Conservation (phyloP, 257 asterid genomes). For the Asclepias syriaca region DNA sequence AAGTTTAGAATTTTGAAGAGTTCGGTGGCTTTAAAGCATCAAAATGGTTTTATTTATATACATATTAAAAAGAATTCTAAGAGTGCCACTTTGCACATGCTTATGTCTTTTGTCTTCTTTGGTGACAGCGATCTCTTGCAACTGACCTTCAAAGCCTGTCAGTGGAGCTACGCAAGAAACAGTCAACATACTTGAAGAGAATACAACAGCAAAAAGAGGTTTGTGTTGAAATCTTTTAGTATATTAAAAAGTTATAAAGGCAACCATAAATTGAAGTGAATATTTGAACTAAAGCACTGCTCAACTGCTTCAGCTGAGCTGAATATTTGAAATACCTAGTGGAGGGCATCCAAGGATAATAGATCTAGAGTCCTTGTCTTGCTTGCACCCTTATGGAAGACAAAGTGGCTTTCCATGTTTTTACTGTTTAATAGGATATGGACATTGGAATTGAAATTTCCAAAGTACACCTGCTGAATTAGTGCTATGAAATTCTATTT, state of each 20-base stretch:
- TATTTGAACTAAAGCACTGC: neutral
- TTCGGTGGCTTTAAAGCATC: neutral
- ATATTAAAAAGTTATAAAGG: neutral
- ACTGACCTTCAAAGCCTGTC: slow-evolving; percentile 41
- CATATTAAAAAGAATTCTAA: neutral
- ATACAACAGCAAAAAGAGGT: slow-evolving; percentile 39
- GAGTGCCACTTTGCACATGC: neutral
- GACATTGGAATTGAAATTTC: neutral
- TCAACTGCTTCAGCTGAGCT: neutral
- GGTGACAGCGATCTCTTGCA: slow-evolving; percentile 36
- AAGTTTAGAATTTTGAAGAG: neutral
- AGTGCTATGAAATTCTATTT: neutral
- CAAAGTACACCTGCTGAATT: neutral
- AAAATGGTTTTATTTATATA: neutral
- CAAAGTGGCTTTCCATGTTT: neutral
- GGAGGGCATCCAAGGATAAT: neutral
- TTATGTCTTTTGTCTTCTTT: slow-evolving; percentile 9
- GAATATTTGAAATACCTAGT: neutral
- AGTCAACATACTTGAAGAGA: slow-evolving; percentile 34
- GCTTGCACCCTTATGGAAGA: neutral
- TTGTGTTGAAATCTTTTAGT: slow-evolving; percentile 5
- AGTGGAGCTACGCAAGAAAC: slow-evolving; percentile 37
- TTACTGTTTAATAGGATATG: neutral
- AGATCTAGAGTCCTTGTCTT: neutral
- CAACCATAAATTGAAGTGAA: neutral